Conservation (phyloP, 2,329 filamentous ascomycete genomes). For the Pseudocercospora vitis region DNA sequence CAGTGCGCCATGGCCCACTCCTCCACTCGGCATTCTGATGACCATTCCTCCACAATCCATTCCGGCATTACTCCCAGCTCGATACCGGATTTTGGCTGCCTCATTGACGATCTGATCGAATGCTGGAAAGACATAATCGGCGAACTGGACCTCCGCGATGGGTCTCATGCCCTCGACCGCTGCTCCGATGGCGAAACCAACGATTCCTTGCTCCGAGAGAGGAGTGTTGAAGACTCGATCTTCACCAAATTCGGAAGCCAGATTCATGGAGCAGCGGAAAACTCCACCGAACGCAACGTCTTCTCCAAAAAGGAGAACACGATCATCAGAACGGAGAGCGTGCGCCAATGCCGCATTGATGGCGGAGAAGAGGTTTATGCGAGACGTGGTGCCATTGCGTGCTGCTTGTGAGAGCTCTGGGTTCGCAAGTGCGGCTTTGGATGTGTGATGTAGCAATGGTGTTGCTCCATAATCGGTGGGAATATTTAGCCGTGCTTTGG, state of each 20-base stretch:
- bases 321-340: constrained; percentile 78
- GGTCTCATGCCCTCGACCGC: constrained; percentile 91
- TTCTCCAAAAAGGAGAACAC: constrained; percentile 89
- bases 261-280: constrained; percentile 81
- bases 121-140: constrained; percentile 89
- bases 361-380: constrained; percentile 90
- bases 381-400: constrained; percentile 61
- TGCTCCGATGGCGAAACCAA: constrained; percentile 88
- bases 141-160: constrained; percentile 92
- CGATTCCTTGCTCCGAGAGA: constrained; percentile 87
- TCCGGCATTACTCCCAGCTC: constrained; percentile 56
- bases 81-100: constrained; percentile 82
- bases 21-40: constrained; percentile 85
- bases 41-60: constrained; percentile 70
- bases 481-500: constrained; percentile 69
- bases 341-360: constrained; percentile 87
- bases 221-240: constrained; percentile 96
- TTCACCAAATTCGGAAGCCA: constrained; percentile 81
- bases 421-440: constrained; percentile 68
- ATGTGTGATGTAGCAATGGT: constrained; percentile 75
- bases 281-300: constrained; percentile 97
- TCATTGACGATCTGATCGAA: constrained; percentile 96
- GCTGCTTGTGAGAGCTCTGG: constrained; percentile 62
- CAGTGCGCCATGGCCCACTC: constrained; percentile 83
- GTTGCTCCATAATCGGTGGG: constrained; percentile 85